Base-by-base conservation (phyloP, 179 eudicot species). In the Silene noctiflora region DNA sequence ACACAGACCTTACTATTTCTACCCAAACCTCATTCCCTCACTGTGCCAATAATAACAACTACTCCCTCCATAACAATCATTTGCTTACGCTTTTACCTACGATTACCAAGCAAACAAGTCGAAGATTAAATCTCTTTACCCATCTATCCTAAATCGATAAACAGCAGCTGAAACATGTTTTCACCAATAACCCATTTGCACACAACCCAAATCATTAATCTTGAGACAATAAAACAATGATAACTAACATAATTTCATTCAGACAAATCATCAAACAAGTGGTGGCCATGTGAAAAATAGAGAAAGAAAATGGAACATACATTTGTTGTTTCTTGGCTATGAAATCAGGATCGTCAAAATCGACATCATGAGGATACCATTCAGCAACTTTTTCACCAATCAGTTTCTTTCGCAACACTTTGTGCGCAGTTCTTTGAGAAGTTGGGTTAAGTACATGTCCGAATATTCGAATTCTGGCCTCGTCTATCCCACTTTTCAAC, bases 341-440 rank as follows among this genome's bases (percentile, higher is more conserved):
- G 86, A 92, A 39, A 19, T 75, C 76, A 20, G 98, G 96, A 63
- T 94, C 98, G 65, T 88, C 94, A 62, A 77, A 63, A 66, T 86
- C 85, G 70, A 92, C 81, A 71, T 94, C 91, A 59, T 90, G 70
- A 25, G 97, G 98, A 69, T 94, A 94, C 98, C 98, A 94, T 1
- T 69, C 56, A 13, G 90, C 83, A 19, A 92, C 86, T 79, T 94
- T 94, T n/a, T 89, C 94, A 63, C 97, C 98, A 51, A 92, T 86
- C 11, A 94, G 91, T 80, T 94, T 94, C 86, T 94, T 90, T 51
- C 96, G 82, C 0, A 94, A 75, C 42, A 94, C 75, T 78, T 91
- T 92, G 85, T 94, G 96, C 12, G 91, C 74, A 55, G 94, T 84
- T 78, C 88, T 84, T 77, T 90, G 83, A 2, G 89, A 87, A 0